Percentiles rank a stretch among this genome's conserved stretches.
Evolutionary conservation across 2,329 filamentous ascomycete genomes (phyloP).

Genomic region (Hymenoscyphus fructigenus): DNA sequence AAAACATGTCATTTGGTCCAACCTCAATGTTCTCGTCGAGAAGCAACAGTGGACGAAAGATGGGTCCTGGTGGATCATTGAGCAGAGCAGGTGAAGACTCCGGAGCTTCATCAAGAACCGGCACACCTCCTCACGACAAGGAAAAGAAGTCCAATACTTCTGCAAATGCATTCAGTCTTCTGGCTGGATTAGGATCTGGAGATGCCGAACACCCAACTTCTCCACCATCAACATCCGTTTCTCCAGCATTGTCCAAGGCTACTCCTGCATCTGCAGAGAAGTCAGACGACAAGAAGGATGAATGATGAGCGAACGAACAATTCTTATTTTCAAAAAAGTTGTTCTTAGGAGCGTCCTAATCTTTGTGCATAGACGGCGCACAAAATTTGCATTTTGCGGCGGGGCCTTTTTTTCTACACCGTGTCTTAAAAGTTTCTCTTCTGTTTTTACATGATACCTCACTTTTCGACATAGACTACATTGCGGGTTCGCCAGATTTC

Average conservation of each 20-base stretch:
- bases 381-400: constrained; percentile 46
- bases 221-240: constrained; percentile 67
- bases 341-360: constrained; percentile 42
- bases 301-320: constrained; percentile 42
- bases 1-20: constrained; percentile 69
- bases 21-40: constrained; percentile 85
- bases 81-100: constrained; percentile 80
- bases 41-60: constrained; percentile 82
- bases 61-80: constrained; percentile 72
- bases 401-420: constrained; percentile 37
- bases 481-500: constrained; percentile 35
- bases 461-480: constrained; percentile 37
- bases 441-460: constrained; percentile 42
- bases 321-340: constrained; percentile 37
- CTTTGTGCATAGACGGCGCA: constrained; percentile 46
- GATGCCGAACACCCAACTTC: constrained; percentile 65
- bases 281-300: constrained; percentile 50
- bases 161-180: constrained; percentile 78
- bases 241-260: constrained; percentile 64
- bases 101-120: constrained; percentile 81
- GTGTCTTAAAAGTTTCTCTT: constrained; percentile 47
- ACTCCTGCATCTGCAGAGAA: constrained; percentile 49
- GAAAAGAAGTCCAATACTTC: constrained; percentile 63
- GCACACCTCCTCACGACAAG: constrained; percentile 77
- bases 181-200: constrained; percentile 47